Conservation (phyloP, 1,284 basidiomycete genomes). For the Tilletiopsis washingtonensis region DNA sequence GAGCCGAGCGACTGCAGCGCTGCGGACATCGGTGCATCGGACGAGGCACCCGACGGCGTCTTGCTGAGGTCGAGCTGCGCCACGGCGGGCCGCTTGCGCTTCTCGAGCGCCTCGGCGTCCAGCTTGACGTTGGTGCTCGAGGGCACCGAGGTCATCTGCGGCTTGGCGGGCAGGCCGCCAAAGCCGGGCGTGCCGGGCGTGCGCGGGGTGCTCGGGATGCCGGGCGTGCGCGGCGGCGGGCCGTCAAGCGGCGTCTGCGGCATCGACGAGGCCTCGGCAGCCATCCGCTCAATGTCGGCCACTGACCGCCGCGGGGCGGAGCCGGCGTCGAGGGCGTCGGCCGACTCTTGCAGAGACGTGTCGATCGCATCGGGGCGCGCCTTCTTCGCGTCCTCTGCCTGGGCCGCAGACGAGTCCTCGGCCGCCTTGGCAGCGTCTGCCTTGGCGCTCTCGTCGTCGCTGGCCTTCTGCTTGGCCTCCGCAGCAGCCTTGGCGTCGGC, state of each 20-base stretch:
- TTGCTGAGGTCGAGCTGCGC: constrained; percentile 6
- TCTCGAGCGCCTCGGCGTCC: constrained; percentile 35
- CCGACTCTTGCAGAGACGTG: not conserved
- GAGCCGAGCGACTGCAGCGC: constrained; percentile 30
- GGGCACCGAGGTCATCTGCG: constrained; percentile 24
- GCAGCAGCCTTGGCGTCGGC: constrained; percentile 47
- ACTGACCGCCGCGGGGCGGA: constrained; percentile 21
- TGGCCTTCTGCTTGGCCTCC: constrained; percentile 52
- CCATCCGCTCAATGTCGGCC: constrained; percentile 40
- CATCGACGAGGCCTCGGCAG: constrained; percentile 38
- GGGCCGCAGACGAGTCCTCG: constrained; percentile 51
- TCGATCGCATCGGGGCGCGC: constrained; percentile 52
- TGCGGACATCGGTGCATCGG: constrained; percentile 22
- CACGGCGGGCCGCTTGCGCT: constrained; percentile 21
- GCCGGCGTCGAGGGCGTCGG: no score
- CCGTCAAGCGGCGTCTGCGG: constrained; percentile 32
- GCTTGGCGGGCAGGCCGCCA: constrained; percentile 40
- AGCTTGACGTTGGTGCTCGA: constrained; percentile 34
- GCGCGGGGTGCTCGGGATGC: constrained; percentile 29
- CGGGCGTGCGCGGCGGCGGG: constrained; percentile 21
- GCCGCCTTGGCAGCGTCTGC: constrained; percentile 61
- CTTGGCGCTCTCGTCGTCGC: constrained; percentile 63
- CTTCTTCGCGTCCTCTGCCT: constrained; percentile 75
- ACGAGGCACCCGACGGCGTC: not conserved
- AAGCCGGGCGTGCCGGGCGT: constrained; percentile 41